phyloP scores from a whole-genome alignment of 2,329 filamentous ascomycete species.

The Stemphylium beticola region DNA sequence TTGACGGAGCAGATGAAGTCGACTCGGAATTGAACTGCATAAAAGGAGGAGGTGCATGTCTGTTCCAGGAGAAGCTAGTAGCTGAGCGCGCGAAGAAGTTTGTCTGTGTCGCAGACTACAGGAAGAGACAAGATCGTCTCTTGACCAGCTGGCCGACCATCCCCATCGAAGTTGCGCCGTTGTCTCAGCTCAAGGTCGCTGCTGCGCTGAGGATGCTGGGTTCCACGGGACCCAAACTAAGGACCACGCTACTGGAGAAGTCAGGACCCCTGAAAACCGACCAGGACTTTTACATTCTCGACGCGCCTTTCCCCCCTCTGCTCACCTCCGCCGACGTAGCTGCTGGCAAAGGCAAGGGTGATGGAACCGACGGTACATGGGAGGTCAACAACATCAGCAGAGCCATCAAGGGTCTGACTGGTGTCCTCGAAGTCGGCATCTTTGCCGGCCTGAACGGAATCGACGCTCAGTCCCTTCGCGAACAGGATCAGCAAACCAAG shows the following conservation, averaged over 20 bases:
- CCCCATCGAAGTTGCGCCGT: constrained; percentile 90
- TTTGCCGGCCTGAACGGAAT: constrained; percentile 84
- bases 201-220: constrained; percentile 75
- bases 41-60: constrained; percentile 95
- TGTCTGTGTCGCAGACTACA: constrained; percentile 87
- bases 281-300: constrained; percentile 87
- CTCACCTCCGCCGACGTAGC: constrained; percentile 66
- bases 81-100: constrained; percentile 84
- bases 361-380: constrained; percentile 73
- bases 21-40: constrained; percentile 95
- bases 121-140: constrained; percentile 82
- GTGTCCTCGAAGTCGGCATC: constrained; percentile 89
- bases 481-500: constrained; percentile 35
- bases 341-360: constrained; percentile 51
- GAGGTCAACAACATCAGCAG: constrained; percentile 77
- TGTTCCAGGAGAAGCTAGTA: constrained; percentile 97
- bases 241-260: constrained; percentile 76
- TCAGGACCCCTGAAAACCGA: constrained; percentile 85
- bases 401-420: constrained; percentile 79
- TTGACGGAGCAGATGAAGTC: constrained; percentile 97
- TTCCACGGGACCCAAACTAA: constrained; percentile 71
- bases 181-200: constrained; percentile 79
- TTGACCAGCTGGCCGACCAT: constrained; percentile 80
- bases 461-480: constrained; percentile 62
- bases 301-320: constrained; percentile 82